These are phyloP conservation scores for Candida vaughaniae DNA, from an alignment of 805 yeast genomes.

Conservation along the genomic window DNA sequence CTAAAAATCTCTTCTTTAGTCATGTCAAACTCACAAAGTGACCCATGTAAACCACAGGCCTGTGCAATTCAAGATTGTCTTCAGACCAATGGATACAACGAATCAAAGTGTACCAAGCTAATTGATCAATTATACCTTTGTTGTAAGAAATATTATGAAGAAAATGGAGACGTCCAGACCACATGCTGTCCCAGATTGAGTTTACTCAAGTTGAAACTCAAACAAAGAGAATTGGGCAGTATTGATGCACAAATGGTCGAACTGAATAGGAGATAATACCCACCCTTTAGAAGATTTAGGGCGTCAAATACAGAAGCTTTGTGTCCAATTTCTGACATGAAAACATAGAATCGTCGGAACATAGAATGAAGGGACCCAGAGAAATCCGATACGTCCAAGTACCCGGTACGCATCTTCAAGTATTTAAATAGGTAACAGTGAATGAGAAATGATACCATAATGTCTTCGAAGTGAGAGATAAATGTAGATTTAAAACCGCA, in stretches of 20 bases:
- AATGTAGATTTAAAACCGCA: conserved; percentile 79
- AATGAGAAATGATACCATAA: no score
- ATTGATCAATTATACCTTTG: conserved; percentile 76
- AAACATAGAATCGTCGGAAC: background rate
- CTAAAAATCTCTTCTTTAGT: background rate
- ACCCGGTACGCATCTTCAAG: no score
- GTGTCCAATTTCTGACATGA: no score
- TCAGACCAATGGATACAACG: conserved; percentile 60
- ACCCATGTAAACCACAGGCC: conserved; percentile 73
- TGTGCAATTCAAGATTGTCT: conserved; percentile 84
- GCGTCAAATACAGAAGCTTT: no score
- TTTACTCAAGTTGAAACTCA: conserved; percentile 59
- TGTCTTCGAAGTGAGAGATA: no score
- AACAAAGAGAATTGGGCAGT: conserved; percentile 57
- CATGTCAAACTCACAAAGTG: conserved; percentile 1
- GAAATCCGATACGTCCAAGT: no score
- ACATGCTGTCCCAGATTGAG: conserved; percentile 80
- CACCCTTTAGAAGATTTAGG: no score
- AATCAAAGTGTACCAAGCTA: conserved; percentile 64
- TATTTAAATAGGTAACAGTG: no score
- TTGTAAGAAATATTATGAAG: conserved; percentile 63
- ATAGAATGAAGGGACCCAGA: background rate
- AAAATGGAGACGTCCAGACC: conserved; percentile 56
- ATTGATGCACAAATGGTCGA: conserved; percentile 56
- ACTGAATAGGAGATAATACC: conserved; percentile 10